phyloP scores from a whole-genome alignment of 257 asterid species.

The Plantago major region DNA sequence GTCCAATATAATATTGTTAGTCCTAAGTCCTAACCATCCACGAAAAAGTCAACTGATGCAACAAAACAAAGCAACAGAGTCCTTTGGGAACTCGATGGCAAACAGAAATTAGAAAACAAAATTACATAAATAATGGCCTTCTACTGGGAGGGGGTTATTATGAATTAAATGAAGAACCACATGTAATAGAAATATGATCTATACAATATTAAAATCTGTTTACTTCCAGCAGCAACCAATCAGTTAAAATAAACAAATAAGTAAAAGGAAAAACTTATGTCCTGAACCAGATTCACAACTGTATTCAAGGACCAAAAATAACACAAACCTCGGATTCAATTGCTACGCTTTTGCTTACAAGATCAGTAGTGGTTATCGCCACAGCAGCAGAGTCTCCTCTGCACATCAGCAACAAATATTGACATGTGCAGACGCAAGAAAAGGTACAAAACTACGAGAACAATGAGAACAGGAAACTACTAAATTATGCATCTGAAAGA shows the following conservation, averaged over 20 bases:
- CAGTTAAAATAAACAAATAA: neutral
- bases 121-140: too few species aligned
- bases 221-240: neutral
- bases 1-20: too few species aligned
- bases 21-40: too few species aligned
- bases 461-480: slow-evolving; percentile 1
- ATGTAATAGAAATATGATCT: too few species aligned
- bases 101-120: too few species aligned
- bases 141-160: too few species aligned
- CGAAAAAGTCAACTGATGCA: too few species aligned
- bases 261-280: neutral
- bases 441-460: neutral
- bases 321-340: slow-evolving; percentile 63
- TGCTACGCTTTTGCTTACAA: slow-evolving; percentile 93
- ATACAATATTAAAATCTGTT: too few species aligned
- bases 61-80: too few species aligned
- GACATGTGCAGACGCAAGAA: slow-evolving; percentile 7
- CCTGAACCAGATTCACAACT: neutral
- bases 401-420: slow-evolving; percentile 23
- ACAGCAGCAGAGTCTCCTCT: slow-evolving; percentile 94
- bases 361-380: slow-evolving; percentile 98
- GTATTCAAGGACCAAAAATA: neutral
- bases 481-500: slow-evolving; percentile 13
- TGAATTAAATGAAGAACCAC: too few species aligned
- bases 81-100: too few species aligned